phyloP scores from a whole-genome alignment of 768 basidiomycete genomes.

The Hygrocybe punicea region DNA sequence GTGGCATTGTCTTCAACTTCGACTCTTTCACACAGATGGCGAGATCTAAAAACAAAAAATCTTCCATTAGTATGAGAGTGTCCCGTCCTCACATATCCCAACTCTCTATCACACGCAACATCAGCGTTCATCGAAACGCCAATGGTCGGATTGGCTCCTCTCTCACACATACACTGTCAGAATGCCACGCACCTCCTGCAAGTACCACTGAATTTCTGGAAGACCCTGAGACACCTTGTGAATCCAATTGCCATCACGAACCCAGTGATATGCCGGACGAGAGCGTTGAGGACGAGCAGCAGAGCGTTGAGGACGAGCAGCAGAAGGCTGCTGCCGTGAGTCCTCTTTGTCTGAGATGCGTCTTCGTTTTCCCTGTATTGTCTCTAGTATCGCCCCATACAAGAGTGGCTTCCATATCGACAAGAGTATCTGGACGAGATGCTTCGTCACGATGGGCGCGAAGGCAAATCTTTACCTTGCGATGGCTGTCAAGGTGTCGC shows the following conservation, averaged over 20 bases:
- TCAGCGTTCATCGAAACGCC: not conserved
- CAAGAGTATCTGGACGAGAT: slow-evolving; percentile 1
- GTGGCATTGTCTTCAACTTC: no score
- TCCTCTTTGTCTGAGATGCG: not conserved
- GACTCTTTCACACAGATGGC: no score
- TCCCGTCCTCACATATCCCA: no score
- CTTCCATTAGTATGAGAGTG: no score
- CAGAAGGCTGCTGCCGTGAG: not conserved
- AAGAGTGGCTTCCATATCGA: slow-evolving; percentile 2
- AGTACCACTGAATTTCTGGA: not conserved
- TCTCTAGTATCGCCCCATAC: not conserved
- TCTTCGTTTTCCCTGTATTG: not conserved
- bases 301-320: not conserved
- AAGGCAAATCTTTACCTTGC: not conserved
- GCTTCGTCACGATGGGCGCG: not conserved
- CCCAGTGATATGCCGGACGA: no score
- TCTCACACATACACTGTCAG: not conserved
- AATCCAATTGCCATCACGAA: no score
- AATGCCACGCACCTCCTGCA: not conserved
- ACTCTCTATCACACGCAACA: not conserved
- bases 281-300: no score
- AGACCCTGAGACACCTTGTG: not conserved
- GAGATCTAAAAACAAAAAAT: no score
- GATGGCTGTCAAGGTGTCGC: not conserved
- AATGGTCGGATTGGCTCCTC: not conserved